Conservation (phyloP, 306 rosid species). For the Styphnolobium japonicum region DNA sequence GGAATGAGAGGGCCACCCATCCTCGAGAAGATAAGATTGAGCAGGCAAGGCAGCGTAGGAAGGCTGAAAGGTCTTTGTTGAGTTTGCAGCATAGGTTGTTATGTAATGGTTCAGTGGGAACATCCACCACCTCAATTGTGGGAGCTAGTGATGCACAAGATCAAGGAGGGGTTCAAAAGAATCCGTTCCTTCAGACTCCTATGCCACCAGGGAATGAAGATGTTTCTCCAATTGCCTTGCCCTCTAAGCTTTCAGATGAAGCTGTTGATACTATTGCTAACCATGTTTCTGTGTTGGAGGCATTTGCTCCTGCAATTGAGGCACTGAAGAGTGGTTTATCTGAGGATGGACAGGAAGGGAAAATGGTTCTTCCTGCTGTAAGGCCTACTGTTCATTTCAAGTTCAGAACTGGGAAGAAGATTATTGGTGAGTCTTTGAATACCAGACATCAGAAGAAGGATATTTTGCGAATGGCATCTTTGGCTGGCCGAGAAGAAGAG, state of each 20-base stretch:
- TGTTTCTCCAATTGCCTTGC: constrained; percentile 43
- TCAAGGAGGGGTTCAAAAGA: constrained; percentile 28
- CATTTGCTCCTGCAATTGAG: constrained; percentile 88
- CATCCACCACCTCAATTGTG: constrained; percentile 17
- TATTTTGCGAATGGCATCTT: constrained; percentile 31
- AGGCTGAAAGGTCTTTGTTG: constrained; percentile 86
- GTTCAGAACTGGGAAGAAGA: constrained; percentile 75
- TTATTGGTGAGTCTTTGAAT: constrained; percentile 66
- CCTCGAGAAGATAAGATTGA: constrained; percentile 82
- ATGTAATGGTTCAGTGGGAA: constrained; percentile 35
- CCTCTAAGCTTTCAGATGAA: constrained; percentile 33
- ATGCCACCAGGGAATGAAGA: constrained; percentile 37
- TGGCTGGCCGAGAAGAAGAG: constrained; percentile 69
- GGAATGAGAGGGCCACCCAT: constrained; percentile 71
- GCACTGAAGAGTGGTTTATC: constrained; percentile 49
- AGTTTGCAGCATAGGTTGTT: constrained; percentile 81
- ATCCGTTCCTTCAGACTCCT: constrained; percentile 41
- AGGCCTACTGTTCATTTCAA: constrained; percentile 77
- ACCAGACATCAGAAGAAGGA: constrained; percentile 67
- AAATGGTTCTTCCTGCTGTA: constrained; percentile 40
- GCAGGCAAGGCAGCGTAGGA: constrained; percentile 84
- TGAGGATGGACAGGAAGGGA: constrained; percentile 59
- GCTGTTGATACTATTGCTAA: too few relatives aligned
- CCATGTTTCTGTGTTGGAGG: constrained; percentile 67
- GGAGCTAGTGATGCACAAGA: constrained; percentile 29